Evolutionary conservation across 176 grass and related monocot genomes (phyloP), one percentile per base, ranked within the genome.

Genomic region (Themeda triandra): DNA sequence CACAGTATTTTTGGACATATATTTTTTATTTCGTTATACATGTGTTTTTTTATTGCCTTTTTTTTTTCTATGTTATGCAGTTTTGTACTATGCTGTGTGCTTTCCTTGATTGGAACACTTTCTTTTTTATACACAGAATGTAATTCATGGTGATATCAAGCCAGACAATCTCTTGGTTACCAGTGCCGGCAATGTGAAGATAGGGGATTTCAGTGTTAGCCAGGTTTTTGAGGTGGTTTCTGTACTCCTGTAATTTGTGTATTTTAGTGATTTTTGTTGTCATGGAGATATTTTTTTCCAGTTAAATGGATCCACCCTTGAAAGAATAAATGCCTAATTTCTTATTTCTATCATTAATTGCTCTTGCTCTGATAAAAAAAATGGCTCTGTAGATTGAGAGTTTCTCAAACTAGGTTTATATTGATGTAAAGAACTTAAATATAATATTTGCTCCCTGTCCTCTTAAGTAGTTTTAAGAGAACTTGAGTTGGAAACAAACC

Each of bases 201-300:
- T 98, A 72, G 89, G 96, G 49, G 91, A 98, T 90, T 98, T 98
- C 83, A 90, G 89, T 83, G 93, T 95, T 42, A 98, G 96, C 71
- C 93, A 98, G 80, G 78, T 88, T 80, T 98, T 93, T 93, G 93
- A 98, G 93, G 92, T 95, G 48, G 51, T 23, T 54, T 23, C 51
- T 7, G n/a, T 56, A 78, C 23, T 82, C 64, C 30, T 77, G 25
- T 65, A 37, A 42, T 58, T 71, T 63, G 6, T 49, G 45, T 90
- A 65, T 67, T 78, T 51, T 3, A 27, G 23, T 85, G 29, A 56
- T 77, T 18, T 53, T 81, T 67, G 23, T 29, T 82, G n/a, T 51
- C 8, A 54, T 23, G 1, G 30, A n/a, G 59, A 39, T 48, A 62
- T 80, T 15, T 19, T 85, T 81, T 85, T 81, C 69, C 0, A 69